phyloP scores from a whole-genome alignment of 192 early-diverging fungal species.

The Coemansia sp. region DNA sequence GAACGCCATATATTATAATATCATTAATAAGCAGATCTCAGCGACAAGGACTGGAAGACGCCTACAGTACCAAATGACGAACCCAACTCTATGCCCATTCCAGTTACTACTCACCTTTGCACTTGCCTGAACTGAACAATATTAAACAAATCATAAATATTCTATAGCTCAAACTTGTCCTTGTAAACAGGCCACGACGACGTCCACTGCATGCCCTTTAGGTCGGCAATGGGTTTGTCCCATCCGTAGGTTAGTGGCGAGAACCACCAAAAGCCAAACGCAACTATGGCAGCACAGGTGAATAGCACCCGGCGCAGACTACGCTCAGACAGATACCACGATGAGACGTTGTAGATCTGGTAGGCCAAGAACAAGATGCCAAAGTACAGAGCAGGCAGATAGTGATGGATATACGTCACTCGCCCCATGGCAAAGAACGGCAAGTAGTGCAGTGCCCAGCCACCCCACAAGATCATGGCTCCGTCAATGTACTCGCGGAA shows the following conservation, averaged over 20 bases:
- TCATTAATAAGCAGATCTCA: no score
- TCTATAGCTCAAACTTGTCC: constrained; percentile 27
- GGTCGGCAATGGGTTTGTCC: constrained; percentile 57
- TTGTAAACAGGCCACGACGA: constrained; percentile 75
- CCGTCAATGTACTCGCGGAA: constrained; percentile 60
- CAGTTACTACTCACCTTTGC: no score
- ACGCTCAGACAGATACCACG: constrained; percentile 58
- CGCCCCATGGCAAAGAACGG: constrained; percentile 95
- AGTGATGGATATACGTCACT: constrained; percentile 93
- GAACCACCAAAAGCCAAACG: constrained; percentile 60
- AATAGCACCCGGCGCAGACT: constrained; percentile 22
- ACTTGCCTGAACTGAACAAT: background rate
- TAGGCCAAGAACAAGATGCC: constrained; percentile 72
- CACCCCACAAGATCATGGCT: constrained; percentile 79
- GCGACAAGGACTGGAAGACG: no score
- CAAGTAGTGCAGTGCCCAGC: constrained; percentile 83
- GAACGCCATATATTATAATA: no score
- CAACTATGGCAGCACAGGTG: constrained; percentile 33
- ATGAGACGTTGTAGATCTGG: constrained; percentile 59
- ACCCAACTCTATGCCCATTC: no score
- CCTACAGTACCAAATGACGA: no score
- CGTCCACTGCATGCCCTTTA: constrained; percentile 65
- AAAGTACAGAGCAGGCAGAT: constrained; percentile 85
- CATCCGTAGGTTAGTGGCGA: constrained; percentile 82
- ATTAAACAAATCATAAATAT: background rate